These are phyloP conservation scores for Ophiostoma angusticollis DNA, from an alignment of 2,329 filamentous ascomycete species.

Conservation along the genomic window DNA sequence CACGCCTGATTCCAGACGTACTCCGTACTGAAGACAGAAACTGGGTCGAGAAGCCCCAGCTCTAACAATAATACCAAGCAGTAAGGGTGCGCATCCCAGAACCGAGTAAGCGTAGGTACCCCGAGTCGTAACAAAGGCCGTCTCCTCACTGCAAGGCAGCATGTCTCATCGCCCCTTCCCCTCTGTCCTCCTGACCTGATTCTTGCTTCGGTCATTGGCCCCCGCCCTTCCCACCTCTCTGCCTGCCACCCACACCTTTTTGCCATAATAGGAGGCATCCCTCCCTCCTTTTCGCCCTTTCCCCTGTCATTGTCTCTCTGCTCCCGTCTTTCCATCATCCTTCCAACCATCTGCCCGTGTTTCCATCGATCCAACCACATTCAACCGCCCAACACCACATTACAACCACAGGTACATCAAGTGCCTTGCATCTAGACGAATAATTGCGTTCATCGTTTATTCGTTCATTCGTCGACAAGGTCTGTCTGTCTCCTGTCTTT, in stretches of 20 bases:
- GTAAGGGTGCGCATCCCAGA: no score
- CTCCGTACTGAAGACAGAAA: no score
- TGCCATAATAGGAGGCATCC: neutral
- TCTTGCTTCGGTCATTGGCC: neutral
- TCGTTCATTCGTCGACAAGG: no score
- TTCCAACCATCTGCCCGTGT: conserved; percentile 1
- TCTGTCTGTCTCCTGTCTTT: no score
- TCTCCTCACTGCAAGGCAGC: neutral
- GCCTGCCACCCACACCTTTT: no score
- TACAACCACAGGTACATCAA: no score
- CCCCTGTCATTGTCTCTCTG: neutral
- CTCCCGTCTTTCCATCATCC: neutral
- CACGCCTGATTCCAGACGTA: no score
- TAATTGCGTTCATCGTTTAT: neutral
- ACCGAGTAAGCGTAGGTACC: no score
- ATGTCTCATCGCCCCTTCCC: neutral
- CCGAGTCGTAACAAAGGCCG: no score
- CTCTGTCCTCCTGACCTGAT: conserved; percentile 1
- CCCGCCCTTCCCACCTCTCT: neutral
- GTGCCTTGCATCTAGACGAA: neutral
- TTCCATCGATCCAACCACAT: conserved; percentile 2
- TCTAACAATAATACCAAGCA: no score
- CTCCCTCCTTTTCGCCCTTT: neutral
- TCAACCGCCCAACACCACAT: no score
- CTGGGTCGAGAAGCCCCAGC: no score